A percentile compares a stretch with the other conserved stretches of the same genome.
Evolutionary conservation across 495 filamentous ascomycete genomes (phyloP).

Genomic region (Podospora pseudopauciseta): DNA sequence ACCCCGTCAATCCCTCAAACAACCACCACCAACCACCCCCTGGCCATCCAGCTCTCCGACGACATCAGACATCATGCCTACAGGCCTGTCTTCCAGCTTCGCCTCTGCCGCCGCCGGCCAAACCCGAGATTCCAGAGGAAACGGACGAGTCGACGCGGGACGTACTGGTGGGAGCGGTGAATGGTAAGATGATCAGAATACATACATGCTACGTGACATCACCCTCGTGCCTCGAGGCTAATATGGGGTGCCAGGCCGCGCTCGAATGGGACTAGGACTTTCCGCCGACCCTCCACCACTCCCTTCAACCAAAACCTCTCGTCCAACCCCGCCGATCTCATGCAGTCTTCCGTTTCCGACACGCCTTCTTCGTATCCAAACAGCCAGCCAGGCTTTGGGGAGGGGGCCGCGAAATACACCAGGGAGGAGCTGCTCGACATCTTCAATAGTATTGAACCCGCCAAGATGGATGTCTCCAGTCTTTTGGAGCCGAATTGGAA

Average conservation of each 20-base stretch:
- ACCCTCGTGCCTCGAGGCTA: background rate
- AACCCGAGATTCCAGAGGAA: slow-evolving; percentile 48
- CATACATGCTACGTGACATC: background rate
- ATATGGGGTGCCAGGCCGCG: slow-evolving; percentile 39
- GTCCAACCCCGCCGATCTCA: slow-evolving; percentile 21
- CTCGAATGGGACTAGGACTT: slow-evolving; percentile 79
- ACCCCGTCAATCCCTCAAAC: too few species aligned
- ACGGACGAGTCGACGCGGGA: slow-evolving; percentile 26
- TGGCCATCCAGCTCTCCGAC: background rate
- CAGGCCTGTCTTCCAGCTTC: slow-evolving; percentile 77
- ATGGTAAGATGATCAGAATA: slow-evolving; percentile 29
- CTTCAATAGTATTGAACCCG: slow-evolving; percentile 57
- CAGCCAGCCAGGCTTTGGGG: slow-evolving; percentile 37
- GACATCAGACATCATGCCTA: slow-evolving; percentile 53
- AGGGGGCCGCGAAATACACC: slow-evolving; percentile 55
- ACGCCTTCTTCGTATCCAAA: slow-evolving; percentile 14
- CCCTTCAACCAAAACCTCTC: slow-evolving; percentile 39
- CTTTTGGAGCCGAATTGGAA: slow-evolving; percentile 75
- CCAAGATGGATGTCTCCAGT: slow-evolving; percentile 58
- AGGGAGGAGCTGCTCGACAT: slow-evolving; percentile 80
- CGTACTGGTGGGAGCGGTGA: slow-evolving; percentile 34
- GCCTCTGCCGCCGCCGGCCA: slow-evolving; percentile 78
- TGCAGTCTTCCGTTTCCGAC: slow-evolving; percentile 21
- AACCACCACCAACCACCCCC: background rate
- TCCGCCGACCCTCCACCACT: slow-evolving; percentile 71